Base-by-base conservation (phyloP, 73 alveolate species). In the Stentor coeruleus region DNA sequence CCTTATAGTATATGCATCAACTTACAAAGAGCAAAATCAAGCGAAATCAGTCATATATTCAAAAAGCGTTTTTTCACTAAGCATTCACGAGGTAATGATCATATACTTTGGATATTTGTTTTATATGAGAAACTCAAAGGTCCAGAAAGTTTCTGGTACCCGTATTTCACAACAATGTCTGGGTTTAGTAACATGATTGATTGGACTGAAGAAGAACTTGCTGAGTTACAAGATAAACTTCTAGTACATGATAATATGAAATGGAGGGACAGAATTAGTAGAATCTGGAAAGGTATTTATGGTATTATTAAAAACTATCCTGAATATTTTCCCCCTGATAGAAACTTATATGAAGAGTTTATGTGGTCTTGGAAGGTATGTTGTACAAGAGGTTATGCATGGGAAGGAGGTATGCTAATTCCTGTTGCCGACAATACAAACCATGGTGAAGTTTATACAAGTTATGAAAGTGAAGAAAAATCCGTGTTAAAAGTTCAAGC, bases 71-170 rank as follows among this genome's bases (percentile, higher is more conserved):
- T 82, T 3, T 87, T 83, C 66, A 82, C 73, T 35, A 58, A 76
- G 26, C 84, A 84, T 57, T 30, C 59, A 31, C 81, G 86, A 28
- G 60, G 89, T 41, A 88, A 87, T 2, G 79, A 66, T 66, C 79
- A 66, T 2, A 66, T 66, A 28, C 11, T 66, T 20, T 66, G 79
- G 79, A 33, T 31, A 28, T 87, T 74, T 76, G 35, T 87, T 80
- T 33, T 87, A 82, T 83, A 75, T 59, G 93, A 87, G 72, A 30
- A 3, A 74, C 38, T 59, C 15, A 87, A 87, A 87, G 93, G 93
- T 30, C 73, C 81, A 3, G 87, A 83, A 38, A 38, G 83, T 35
- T 76, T 83, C 33, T 87, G 93, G 93, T 42, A 49, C 59, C 89
- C 93, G 14, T 87, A 87, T 38, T 83, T 87, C 75, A 3, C 82